Conservation (phyloP, 2,329 filamentous ascomycete species). For the Ascochyta lentis region DNA sequence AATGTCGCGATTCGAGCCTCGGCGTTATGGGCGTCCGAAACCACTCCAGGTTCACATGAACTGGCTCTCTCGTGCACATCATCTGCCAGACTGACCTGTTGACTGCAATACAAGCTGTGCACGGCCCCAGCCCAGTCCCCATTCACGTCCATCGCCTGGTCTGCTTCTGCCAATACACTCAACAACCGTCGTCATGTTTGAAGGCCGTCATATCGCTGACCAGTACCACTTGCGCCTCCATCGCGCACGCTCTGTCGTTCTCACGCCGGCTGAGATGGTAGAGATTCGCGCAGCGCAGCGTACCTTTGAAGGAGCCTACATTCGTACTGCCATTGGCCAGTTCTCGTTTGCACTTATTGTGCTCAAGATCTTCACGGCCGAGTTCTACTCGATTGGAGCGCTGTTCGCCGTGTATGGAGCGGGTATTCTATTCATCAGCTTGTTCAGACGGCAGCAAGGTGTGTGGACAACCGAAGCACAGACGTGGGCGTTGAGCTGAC, state of each 20-base stretch:
- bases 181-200: constrained; percentile 6
- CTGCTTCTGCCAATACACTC: not conserved
- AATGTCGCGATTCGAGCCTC: constrained; percentile 10
- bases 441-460: constrained; percentile 84
- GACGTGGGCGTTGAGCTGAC: constrained; percentile 17
- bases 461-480: constrained; percentile 2
- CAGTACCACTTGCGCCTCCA: constrained; percentile 81
- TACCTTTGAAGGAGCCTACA: constrained; percentile 96
- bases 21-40: constrained; percentile 12
- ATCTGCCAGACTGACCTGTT: constrained; percentile 3
- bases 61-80: constrained; percentile 1
- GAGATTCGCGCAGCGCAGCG: constrained; percentile 94
- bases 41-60: constrained; percentile 7
- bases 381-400: constrained; percentile 97
- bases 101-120: not conserved
- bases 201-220: constrained; percentile 70
- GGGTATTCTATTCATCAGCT: constrained; percentile 80
- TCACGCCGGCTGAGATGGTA: constrained; percentile 85
- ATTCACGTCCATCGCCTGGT: not conserved
- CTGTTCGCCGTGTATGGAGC: constrained; percentile 92
- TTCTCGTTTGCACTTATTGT: constrained; percentile 96
- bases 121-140: not conserved
- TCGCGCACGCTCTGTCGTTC: constrained; percentile 80
- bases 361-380: constrained; percentile 93
- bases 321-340: constrained; percentile 90